A percentile compares a stretch with the other conserved stretches of the same genome.
These are phyloP conservation scores for Didymella segeticola DNA, from an alignment of 2,329 filamentous ascomycete species.

Conservation along the genomic window DNA sequence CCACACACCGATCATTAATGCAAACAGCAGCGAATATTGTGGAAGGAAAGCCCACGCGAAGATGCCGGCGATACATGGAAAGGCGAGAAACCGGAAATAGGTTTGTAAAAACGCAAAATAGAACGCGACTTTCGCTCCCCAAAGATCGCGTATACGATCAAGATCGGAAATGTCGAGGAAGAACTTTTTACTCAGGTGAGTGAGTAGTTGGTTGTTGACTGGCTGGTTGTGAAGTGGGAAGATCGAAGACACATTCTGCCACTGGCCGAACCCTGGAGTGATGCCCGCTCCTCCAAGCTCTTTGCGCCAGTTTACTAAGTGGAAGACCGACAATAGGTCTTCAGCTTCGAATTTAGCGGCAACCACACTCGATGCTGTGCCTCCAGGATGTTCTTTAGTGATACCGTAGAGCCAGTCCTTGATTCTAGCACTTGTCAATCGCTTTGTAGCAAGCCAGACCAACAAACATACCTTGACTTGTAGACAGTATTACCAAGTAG, in stretches of 20 bases:
- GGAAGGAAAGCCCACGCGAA: conserved; percentile 40
- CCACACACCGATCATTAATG: conserved; percentile 41
- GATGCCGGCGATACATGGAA: conserved; percentile 40
- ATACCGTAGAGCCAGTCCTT: conserved; percentile 88
- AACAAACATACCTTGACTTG: conserved; percentile 34
- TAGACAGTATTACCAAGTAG: conserved; percentile 42
- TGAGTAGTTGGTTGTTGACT: conserved; percentile 79
- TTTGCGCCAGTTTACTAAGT: conserved; percentile 75
- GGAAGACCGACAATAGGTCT: conserved; percentile 76
- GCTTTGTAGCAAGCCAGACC: not conserved
- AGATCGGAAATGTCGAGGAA: conserved; percentile 70
- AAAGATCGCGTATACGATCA: conserved; percentile 76
- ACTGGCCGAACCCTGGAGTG: conserved; percentile 70
- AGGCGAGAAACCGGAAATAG: conserved; percentile 40
- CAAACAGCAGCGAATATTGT: conserved; percentile 42
- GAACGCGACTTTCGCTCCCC: conserved; percentile 70
- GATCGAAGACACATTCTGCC: conserved; percentile 74
- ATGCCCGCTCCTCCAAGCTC: conserved; percentile 82
- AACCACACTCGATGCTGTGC: conserved; percentile 39
- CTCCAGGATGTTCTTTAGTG: conserved; percentile 66
- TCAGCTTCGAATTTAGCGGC: conserved; percentile 80
- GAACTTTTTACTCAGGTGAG: conserved; percentile 75
- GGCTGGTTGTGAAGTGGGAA: conserved; percentile 80
- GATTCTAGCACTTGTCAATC: conserved; percentile 58
- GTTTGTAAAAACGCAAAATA: conserved; percentile 47